Percentiles rank a stretch among this genome's conserved stretches.
Conservation (phyloP, 495 filamentous ascomycete genomes). For the Aspergillus saccharolyticus region DNA sequence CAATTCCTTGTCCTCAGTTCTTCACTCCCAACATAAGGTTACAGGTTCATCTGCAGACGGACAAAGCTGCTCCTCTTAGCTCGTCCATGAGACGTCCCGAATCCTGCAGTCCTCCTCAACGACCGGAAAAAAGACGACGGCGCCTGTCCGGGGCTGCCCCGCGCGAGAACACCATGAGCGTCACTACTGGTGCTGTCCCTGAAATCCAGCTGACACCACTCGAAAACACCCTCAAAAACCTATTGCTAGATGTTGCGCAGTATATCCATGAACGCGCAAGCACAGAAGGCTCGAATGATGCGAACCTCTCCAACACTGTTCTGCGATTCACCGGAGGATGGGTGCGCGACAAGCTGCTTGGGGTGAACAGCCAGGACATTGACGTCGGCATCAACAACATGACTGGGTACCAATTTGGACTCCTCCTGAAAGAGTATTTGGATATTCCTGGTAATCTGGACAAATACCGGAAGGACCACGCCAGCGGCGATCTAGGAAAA, state of each 20-base stretch:
- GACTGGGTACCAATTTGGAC: conserved; percentile 81
- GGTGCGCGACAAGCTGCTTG: conserved; percentile 95
- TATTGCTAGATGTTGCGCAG: conserved; percentile 70
- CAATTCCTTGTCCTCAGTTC: not conserved
- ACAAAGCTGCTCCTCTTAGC: not conserved
- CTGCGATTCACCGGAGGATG: conserved; percentile 95
- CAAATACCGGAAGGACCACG: conserved; percentile 39
- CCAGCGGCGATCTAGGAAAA: conserved; percentile 29
- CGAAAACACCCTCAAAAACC: conserved; percentile 61
- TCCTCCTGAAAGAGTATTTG: conserved; percentile 57
- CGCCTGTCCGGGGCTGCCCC: conserved; percentile 25
- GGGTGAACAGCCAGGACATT: conserved; percentile 77
- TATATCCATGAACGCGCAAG: conserved; percentile 56
- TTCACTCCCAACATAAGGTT: not conserved
- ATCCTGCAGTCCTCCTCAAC: conserved; percentile 19
- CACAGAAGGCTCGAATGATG: conserved; percentile 30
- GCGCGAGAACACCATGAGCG: conserved; percentile 12
- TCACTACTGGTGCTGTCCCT: conserved; percentile 17
- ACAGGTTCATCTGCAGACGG: not conserved
- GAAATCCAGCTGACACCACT: conserved; percentile 57
- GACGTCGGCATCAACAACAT: conserved; percentile 93
- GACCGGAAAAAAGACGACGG: conserved; percentile 30
- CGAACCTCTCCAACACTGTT: conserved; percentile 25
- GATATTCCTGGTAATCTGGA: conserved; percentile 50
- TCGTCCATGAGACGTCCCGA: conserved; percentile 30